Evolutionary conservation across 257 asterid species (phyloP), one percentile per base, ranked within the genome.

Genomic region (Solanum pimpinellifolium): DNA sequence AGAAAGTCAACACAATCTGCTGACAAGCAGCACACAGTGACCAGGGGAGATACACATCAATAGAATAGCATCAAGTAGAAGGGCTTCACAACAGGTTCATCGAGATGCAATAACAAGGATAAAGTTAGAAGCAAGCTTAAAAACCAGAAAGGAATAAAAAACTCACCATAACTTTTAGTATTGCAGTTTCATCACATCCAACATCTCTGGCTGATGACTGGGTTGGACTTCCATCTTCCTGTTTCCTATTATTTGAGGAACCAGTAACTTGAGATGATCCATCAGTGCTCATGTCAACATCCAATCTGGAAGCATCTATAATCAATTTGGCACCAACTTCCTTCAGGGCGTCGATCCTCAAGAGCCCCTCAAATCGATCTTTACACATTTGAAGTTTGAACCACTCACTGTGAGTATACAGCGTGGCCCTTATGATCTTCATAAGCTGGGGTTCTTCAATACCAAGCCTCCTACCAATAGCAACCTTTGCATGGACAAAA

Each of bases 341-440:
- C 91, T 93, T 95, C 23, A 97, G 89, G 44, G 98, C 90, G 90
- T 92, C 91, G 83, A 97, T 94, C 96, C 92, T 92, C 83, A 97
- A 87, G 72, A 96, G 91, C 62, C 97, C 95, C 90, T 96, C 98
- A 90, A 97, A 97, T 85, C 92, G 97, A 91, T 97, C 99, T 91
- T 94, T 96, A 88, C 98, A 95, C 99, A 95, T 96, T 88, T 97
- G 99, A 86, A 96, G 95, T 91, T 96, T 95, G 95, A 94, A 96
- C 99, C 99, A 97, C 89, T 97, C 99, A 44, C 41, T 89, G 83
- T 97, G 99, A 14, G 99, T 86, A 90, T 93, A 86, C 85, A 96
- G 93, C 21, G 97, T 91, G 72, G 96, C 94, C 92, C 94, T 95
- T 73, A 96, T 87, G 87, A 97, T 95, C 93, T 93, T 97, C 98